Percentiles rank a stretch among this genome's conserved stretches.
phyloP scores from a whole-genome alignment of 805 yeast species.

The Jamesozyma hellenica region DNA sequence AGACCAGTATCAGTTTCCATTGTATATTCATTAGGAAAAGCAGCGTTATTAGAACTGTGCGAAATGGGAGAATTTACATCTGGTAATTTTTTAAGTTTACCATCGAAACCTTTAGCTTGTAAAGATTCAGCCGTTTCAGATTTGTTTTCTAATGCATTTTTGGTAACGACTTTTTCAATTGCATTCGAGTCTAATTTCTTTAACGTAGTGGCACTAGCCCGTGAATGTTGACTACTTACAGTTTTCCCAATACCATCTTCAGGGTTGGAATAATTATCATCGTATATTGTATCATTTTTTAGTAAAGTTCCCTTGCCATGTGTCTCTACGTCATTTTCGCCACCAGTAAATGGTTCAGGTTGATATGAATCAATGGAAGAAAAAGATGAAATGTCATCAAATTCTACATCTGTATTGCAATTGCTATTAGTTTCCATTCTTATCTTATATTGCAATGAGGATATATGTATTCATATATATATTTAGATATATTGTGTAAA shows the following conservation, averaged over 20 bases:
- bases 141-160: conserved; percentile 16
- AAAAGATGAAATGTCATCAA: conserved; percentile 23
- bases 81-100: conserved; percentile 10
- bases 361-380: conserved; percentile 21
- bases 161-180: conserved; percentile 16
- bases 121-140: conserved; percentile 21
- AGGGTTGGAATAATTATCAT: not conserved
- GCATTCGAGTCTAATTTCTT: conserved; percentile 10
- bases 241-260: not conserved
- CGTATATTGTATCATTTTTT: conserved; percentile 3
- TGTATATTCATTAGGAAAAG: conserved; percentile 61
- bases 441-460: not conserved
- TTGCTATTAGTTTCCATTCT: not conserved
- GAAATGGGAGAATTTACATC: conserved; percentile 18
- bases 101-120: conserved; percentile 9
- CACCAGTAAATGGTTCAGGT: conserved; percentile 16
- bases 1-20: conserved; percentile 59
- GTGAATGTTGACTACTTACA: conserved; percentile 3
- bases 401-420: conserved; percentile 10
- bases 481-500: no score
- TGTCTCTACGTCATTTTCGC: not conserved
- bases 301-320: not conserved
- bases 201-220: conserved; percentile 12
- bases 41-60: conserved; percentile 4
- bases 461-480: no score